Conservation (phyloP, 2,329 filamentous ascomycete genomes). For the Ophiostoma sp. region DNA sequence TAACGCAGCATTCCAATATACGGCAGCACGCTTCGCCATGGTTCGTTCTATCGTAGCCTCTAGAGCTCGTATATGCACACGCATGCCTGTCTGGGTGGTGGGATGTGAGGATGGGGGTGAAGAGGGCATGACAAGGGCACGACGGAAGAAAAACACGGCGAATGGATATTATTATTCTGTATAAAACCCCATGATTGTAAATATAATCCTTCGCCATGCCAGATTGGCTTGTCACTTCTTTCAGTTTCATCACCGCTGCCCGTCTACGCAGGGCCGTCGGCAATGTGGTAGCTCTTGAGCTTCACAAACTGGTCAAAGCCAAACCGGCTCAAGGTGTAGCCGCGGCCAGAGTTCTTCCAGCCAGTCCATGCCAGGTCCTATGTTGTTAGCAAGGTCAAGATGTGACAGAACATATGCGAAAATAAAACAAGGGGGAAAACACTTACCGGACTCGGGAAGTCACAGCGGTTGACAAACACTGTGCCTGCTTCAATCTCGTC, state of each 20-base stretch:
- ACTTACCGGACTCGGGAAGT: constrained; percentile 85
- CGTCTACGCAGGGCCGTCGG: constrained; percentile 55
- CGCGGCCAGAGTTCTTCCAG: constrained; percentile 95
- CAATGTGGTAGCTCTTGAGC: constrained; percentile 92
- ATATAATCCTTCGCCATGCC: not conserved
- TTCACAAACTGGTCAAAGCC: constrained; percentile 96
- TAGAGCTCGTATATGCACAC: not conserved
- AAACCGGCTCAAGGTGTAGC: constrained; percentile 80
- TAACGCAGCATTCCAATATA: not conserved
- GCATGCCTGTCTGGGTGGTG: too few species aligned
- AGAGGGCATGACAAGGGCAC: too few species aligned
- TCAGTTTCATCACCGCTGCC: not conserved
- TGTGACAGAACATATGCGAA: constrained; percentile 17
- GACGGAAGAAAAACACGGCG: not conserved
- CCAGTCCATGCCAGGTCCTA: constrained; percentile 94
- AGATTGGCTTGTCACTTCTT: not conserved
- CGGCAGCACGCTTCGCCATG: not conserved
- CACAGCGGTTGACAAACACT: constrained; percentile 91
- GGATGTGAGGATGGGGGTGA: too few species aligned
- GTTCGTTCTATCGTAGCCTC: not conserved
- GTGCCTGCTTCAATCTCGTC: constrained; percentile 86
- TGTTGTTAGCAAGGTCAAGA: constrained; percentile 19
- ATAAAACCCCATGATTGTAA: not conserved
- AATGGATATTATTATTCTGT: not conserved
- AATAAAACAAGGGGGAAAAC: not conserved